phyloP scores from a whole-genome alignment of 2,329 filamentous ascomycete species.

The Diaporthe humulicola region DNA sequence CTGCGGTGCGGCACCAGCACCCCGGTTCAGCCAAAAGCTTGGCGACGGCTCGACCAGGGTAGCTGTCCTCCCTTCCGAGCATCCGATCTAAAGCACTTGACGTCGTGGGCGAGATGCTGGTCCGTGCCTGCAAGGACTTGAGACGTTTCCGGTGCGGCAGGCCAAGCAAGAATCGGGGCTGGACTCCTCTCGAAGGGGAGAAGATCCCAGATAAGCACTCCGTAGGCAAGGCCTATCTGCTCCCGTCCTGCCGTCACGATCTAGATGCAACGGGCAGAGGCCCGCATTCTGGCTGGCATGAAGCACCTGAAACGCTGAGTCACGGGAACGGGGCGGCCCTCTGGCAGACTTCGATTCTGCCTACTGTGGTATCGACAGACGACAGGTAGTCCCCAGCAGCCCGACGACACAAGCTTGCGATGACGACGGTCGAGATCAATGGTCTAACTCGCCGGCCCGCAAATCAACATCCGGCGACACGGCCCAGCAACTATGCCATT shows the following conservation, averaged over 20 bases:
- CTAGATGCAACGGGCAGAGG: conserved; percentile 5
- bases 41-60: conserved; percentile 25
- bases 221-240: background rate
- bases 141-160: conserved; percentile 20
- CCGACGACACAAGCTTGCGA: background rate
- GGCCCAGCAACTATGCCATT: background rate
- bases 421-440: background rate
- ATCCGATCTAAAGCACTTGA: conserved; percentile 30
- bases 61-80: conserved; percentile 24
- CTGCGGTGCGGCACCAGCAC: background rate
- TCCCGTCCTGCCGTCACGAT: conserved; percentile 24
- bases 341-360: background rate
- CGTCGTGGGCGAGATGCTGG: conserved; percentile 17
- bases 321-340: conserved; percentile 1
- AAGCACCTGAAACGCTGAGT: conserved; percentile 28
- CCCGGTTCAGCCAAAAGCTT: conserved; percentile 16
- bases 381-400: conserved; percentile 6
- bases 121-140: conserved; percentile 29
- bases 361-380: background rate
- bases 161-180: conserved; percentile 15
- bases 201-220: background rate
- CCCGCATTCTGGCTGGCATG: background rate
- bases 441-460: conserved; percentile 10
- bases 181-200: background rate
- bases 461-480: background rate